Evolutionary conservation across 495 filamentous ascomycete species (phyloP), one percentile per base, ranked within the genome.

Genomic region (Talaromyces ruber): DNA sequence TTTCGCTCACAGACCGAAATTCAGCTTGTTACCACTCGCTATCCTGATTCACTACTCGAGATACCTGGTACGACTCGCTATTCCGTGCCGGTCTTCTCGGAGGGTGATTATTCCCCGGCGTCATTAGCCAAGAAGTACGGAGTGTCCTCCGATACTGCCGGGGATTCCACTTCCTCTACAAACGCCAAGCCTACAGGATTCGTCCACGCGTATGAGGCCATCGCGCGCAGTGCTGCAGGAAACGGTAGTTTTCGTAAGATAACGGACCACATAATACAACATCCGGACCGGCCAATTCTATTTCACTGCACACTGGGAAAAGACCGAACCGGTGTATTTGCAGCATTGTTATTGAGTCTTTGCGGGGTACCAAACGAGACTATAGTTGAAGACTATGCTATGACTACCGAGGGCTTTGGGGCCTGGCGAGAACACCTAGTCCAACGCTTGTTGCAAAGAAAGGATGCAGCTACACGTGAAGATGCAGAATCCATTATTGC

Each of bases 291-390:
- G 39, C 66, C 72, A 37, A 34, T 76, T 30, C 66, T 81, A 65
- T 74, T 81, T 54, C 74, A 84, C 70, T 87, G 84, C 67, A 82
- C 82, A 14, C 82, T 80, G 16, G 84, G 84, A 0, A 87, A 87
- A 66, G 84, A 86, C 69, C 74, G 86, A 47, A 90, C 87, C 1
- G 87, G 87, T 11, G 75, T 89, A 2, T 67, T 89, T 47, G 77
- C 78, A 61, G 86, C 84, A 24, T 63, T 89, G 8, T 66, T 88
- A 24, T 72, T 89, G 7, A 70, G 76, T 50, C 71, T 89, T 9
- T 84, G 78, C 55, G 83, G 84, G 25, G 78, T 85, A 0, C 63
- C 73, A 0, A 79, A 86, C 65, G 76, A 82, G 16, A 62, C 74
- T n/a, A 76, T 89, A 32, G 81, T 83, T 7, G 68, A 82, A 45